Percentiles rank a stretch among this genome's conserved stretches.
Conservation (phyloP, 768 basidiomycete genomes). For the Russula abietina region DNA sequence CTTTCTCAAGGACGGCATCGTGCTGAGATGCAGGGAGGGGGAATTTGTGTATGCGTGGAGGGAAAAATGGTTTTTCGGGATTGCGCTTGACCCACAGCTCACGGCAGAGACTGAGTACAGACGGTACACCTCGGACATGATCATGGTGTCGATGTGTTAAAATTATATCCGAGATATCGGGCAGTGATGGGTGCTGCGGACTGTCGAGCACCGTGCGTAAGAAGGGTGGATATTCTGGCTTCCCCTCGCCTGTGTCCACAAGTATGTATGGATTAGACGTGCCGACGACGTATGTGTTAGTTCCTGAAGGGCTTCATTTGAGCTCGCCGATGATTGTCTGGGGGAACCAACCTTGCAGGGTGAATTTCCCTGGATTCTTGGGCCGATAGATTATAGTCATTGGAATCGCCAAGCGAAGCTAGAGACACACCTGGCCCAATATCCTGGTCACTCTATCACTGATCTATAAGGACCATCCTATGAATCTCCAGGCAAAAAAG, state of each 20-base stretch:
- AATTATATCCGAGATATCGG: conserved; percentile 80
- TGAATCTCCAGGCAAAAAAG: background rate
- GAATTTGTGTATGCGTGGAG: conserved; percentile 74
- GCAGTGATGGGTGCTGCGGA: conserved; percentile 35
- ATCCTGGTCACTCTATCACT: conserved; percentile 63
- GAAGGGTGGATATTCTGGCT: conserved; percentile 56
- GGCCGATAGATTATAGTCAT: background rate
- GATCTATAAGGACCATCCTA: conserved; percentile 39
- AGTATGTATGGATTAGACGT: conserved; percentile 64
- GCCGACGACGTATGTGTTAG: conserved; percentile 86
- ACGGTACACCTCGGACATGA: conserved; percentile 71
- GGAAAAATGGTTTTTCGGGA: conserved; percentile 40
- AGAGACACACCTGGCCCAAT: conserved; percentile 58
- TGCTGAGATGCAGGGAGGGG: conserved; percentile 36
- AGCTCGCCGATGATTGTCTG: background rate
- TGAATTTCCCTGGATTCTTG: conserved; percentile 86
- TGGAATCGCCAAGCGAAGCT: background rate
- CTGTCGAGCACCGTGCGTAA: conserved; percentile 57
- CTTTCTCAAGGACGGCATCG: conserved; percentile 37
- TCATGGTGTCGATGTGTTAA: conserved; percentile 89
- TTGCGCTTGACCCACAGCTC: conserved; percentile 51
- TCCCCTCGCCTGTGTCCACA: conserved; percentile 79
- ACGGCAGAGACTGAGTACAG: conserved; percentile 61
- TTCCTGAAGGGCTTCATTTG: conserved; percentile 44
- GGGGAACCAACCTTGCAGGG: conserved; percentile 62